These are phyloP conservation scores for Sporothrix euskadiensis DNA, from an alignment of 2,329 filamentous ascomycete species.

Conservation along the genomic window DNA sequence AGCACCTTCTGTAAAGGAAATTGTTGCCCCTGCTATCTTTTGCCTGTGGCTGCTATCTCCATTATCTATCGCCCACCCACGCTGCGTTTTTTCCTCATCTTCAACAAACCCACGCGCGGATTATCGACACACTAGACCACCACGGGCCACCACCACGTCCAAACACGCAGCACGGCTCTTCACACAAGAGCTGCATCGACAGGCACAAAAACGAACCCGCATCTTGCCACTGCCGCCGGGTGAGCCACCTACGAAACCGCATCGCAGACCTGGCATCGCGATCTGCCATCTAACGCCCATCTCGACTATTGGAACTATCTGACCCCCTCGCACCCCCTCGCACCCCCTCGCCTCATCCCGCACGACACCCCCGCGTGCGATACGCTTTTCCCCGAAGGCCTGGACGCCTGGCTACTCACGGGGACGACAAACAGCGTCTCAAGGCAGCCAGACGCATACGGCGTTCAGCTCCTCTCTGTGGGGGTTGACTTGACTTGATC, in stretches of 20 bases:
- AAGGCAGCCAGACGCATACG: constrained; percentile 24
- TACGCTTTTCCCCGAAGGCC: neutral
- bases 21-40: constrained; percentile 7
- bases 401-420: constrained; percentile 10
- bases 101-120: constrained; percentile 12
- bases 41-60: constrained; percentile 4
- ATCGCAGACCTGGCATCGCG: neutral
- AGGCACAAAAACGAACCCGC: neutral
- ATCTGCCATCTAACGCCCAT: neutral
- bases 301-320: neutral
- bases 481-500: neutral
- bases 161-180: constrained; percentile 11
- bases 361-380: constrained; percentile 17
- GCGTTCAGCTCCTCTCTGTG: constrained; percentile 12
- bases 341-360: neutral
- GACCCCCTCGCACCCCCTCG: constrained; percentile 4
- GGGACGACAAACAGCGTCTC: constrained; percentile 6
- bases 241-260: neutral
- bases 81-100: constrained; percentile 15
- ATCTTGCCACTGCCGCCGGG: neutral
- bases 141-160: neutral
- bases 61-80: constrained; percentile 17
- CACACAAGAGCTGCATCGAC: neutral
- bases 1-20: constrained; percentile 4
- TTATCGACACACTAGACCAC: constrained; percentile 8